Evolutionary conservation across 202 grass and related monocot genomes (phyloP).

Genomic region (Bolboschoenoplectus hybrid): DNA sequence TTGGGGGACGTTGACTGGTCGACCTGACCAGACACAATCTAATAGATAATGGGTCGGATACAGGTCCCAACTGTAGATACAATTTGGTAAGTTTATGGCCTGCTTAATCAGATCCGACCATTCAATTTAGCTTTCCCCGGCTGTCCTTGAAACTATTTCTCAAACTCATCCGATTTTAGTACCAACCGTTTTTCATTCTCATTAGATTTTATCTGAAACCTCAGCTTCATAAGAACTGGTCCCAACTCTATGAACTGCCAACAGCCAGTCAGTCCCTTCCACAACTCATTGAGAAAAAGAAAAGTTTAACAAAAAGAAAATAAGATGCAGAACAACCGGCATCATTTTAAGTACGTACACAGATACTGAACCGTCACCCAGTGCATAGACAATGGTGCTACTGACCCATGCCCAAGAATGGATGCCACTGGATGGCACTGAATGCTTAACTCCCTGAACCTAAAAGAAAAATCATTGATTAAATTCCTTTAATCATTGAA

Average conservation of each 20-base stretch:
- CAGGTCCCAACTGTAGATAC: too few relatives aligned
- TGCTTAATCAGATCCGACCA: too few relatives aligned
- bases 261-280: too few relatives aligned
- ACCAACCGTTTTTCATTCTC: neutral
- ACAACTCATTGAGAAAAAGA: neutral
- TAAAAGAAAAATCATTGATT: neutral
- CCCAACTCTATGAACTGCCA: too few relatives aligned
- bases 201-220: too few relatives aligned
- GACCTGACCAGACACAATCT: too few relatives aligned
- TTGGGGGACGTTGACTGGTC: too few relatives aligned
- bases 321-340: neutral
- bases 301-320: neutral
- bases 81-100: too few relatives aligned
- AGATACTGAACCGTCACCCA: neutral
- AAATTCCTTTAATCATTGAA: neutral
- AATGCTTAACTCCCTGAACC: constrained; percentile 13
- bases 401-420: neutral
- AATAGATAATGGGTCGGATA: too few relatives aligned
- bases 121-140: neutral
- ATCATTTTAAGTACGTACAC: neutral
- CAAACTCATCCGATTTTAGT: neutral
- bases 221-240: too few relatives aligned
- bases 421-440: neutral
- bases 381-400: neutral
- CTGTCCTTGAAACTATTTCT: neutral